Percentiles rank a stretch among this genome's conserved stretches.
Evolutionary conservation across 345 rosid genomes (phyloP).

Genomic region (Excoecaria agallocha): DNA sequence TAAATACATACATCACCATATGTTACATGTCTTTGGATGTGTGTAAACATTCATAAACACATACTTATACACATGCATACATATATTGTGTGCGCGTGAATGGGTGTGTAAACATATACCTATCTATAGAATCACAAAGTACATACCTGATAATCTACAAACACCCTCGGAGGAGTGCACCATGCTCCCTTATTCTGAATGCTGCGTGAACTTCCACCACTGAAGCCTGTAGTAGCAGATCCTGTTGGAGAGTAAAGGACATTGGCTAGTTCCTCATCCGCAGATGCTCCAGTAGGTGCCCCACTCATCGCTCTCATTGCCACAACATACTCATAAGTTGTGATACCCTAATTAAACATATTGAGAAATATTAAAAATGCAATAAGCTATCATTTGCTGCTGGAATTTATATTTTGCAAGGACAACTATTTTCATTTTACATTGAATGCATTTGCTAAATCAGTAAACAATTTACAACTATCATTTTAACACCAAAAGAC

Average conservation of each 20-base stretch:
- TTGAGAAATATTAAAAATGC: neutral
- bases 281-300: conserved; percentile 74
- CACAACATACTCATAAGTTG: conserved; percentile 87
- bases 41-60: neutral
- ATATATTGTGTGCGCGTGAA: too few species aligned
- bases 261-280: conserved; percentile 64
- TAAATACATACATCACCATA: too few species aligned
- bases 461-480: neutral
- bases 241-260: conserved; percentile 77
- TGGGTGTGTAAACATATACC: too few species aligned
- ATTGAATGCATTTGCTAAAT: conserved; percentile 1
- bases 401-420: neutral
- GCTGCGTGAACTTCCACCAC: conserved; percentile 89
- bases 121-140: neutral
- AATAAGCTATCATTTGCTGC: neutral
- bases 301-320: conserved; percentile 95
- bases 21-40: neutral
- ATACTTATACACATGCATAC: too few species aligned
- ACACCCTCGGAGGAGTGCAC: conserved; percentile 97
- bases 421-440: neutral
- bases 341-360: conserved; percentile 60
- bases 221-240: conserved; percentile 82
- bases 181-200: conserved; percentile 81
- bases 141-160: conserved; percentile 89
- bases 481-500: neutral